Conservation (phyloP, 2,329 filamentous ascomycete species). For the Ophiocordyceps unilateralis region DNA sequence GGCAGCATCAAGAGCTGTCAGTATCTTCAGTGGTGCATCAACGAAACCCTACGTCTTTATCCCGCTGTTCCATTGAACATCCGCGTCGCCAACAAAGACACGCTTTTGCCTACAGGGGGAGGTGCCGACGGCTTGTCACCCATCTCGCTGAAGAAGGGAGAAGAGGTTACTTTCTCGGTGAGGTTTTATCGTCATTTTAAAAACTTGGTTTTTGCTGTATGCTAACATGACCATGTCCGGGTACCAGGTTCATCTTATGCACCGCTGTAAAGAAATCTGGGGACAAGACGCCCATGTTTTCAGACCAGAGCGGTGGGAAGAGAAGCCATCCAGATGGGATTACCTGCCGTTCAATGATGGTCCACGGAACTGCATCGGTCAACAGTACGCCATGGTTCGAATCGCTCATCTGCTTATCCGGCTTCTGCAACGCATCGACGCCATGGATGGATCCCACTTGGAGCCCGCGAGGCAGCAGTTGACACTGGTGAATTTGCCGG, state of each 20-base stretch:
- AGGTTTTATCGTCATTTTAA: too few relatives aligned
- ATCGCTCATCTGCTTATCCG: conserved; percentile 8
- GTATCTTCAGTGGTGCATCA: conserved; percentile 11
- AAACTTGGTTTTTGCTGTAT: not conserved
- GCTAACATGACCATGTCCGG: not conserved
- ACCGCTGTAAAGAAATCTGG: conserved; percentile 20
- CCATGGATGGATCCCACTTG: conserved; percentile 5
- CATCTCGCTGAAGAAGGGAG: conserved; percentile 29
- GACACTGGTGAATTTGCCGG: not conserved
- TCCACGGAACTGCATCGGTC: conserved; percentile 12
- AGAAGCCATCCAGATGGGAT: conserved; percentile 10
- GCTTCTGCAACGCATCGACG: conserved; percentile 7
- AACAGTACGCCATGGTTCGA: conserved; percentile 10
- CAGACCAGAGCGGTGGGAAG: conserved; percentile 21
- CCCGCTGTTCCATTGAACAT: conserved; percentile 9
- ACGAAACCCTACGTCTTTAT: conserved; percentile 9
- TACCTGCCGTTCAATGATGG: conserved; percentile 12
- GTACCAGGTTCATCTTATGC: conserved; percentile 14
- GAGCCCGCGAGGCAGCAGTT: not conserved
- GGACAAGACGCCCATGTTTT: conserved; percentile 21
- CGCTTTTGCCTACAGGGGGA: conserved; percentile 31
- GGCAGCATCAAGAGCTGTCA: conserved; percentile 7
- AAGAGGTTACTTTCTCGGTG: conserved; percentile 20
- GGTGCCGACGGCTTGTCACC: conserved; percentile 28
- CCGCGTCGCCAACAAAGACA: conserved; percentile 17